Base-by-base conservation (phyloP, 2,329 filamentous ascomycete genomes). In the Fusarium chaquense region DNA sequence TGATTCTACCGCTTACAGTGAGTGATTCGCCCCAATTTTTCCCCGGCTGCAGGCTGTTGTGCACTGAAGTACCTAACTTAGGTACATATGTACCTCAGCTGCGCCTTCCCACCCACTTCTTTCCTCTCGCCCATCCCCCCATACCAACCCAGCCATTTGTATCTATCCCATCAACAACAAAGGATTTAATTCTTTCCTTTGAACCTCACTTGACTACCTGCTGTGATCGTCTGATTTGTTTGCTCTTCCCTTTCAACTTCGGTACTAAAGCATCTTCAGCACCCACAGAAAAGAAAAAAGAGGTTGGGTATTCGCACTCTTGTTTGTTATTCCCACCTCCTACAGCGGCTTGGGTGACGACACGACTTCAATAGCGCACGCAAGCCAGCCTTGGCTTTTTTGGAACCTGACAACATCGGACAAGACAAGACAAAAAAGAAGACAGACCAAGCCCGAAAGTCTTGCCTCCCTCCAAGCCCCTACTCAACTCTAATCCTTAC, bases 291-390 rank as follows among this genome's bases (percentile, higher is more conserved):
- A 30, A 58, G 8, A 24, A 46, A 43, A 16, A 36, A 50, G 67
- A 58, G 59, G 67, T 38, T 71, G 63, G 67, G 63, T 30, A 38
- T 54, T 47, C 46, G 58, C 51, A 44, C 60, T 51, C 54, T 50
- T 65, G 61, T 53, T 65, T 35, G 57, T 60, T 53, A 63, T 61
- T 61, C 38, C 44, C 47, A 51, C 51, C 44, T 47, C 24, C 56
- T 28, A 33, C 57, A 68, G 52, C 58, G 68, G 60, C 69, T 69
- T 69, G 56, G 41, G 68, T 71, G 68, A 71, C 68, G 68, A 71
- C 68, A 71, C 68, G 56, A 71, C 68, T 50, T 50, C 64, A 58
- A 66, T 71, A 71, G 68, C 64, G 68, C 69, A 71, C 65, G 60
- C 59, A 71, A 56, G 68, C 68, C 67, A 61, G 60, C 56, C 68